phyloP scores from a whole-genome alignment of 2,329 filamentous ascomycete species.

The Lachnellula willkommii region DNA sequence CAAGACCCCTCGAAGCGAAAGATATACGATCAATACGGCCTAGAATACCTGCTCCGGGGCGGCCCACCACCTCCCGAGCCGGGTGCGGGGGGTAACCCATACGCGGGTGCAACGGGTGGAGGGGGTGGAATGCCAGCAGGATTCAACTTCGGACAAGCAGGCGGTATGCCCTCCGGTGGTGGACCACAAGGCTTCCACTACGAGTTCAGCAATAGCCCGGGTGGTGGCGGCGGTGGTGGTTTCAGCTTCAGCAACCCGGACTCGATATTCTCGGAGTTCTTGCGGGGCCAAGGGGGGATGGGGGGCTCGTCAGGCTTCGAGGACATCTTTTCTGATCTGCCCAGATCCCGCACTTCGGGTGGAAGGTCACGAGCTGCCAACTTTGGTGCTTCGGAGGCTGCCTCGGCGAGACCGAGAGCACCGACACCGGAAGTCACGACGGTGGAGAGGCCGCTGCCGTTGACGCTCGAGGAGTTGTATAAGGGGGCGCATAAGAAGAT shows the following conservation, averaged over 20 bases:
- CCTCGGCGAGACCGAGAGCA: constrained; percentile 33
- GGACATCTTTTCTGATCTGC: constrained; percentile 44
- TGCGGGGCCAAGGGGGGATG: constrained; percentile 50
- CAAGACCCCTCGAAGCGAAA: constrained; percentile 96
- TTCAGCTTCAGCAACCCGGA: constrained; percentile 82
- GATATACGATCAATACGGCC: constrained; percentile 88
- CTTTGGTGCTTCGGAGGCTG: constrained; percentile 34
- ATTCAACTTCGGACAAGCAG: constrained; percentile 38
- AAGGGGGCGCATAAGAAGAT: constrained; percentile 90
- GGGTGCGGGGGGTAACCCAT: constrained; percentile 52
- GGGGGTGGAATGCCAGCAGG: constrained; percentile 52
- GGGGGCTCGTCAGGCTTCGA: constrained; percentile 41
- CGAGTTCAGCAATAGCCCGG: constrained; percentile 40
- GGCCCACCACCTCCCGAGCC: constrained; percentile 62
- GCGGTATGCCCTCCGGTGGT: constrained; percentile 50
- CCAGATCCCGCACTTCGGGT: constrained; percentile 38
- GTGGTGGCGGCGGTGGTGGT: constrained; percentile 46
- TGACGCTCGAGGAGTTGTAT: constrained; percentile 85
- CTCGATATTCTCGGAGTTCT: constrained; percentile 79
- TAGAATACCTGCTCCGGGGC: constrained; percentile 85
- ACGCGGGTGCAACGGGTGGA: constrained; percentile 50
- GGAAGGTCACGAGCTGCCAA: constrained; percentile 39
- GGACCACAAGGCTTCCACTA: constrained; percentile 46
- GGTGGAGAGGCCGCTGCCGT: constrained; percentile 74
- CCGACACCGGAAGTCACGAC: constrained; percentile 81